These are phyloP conservation scores for Annona squamosa DNA, from an alignment of 164 flowering plant genomes.

Conservation along the genomic window DNA sequence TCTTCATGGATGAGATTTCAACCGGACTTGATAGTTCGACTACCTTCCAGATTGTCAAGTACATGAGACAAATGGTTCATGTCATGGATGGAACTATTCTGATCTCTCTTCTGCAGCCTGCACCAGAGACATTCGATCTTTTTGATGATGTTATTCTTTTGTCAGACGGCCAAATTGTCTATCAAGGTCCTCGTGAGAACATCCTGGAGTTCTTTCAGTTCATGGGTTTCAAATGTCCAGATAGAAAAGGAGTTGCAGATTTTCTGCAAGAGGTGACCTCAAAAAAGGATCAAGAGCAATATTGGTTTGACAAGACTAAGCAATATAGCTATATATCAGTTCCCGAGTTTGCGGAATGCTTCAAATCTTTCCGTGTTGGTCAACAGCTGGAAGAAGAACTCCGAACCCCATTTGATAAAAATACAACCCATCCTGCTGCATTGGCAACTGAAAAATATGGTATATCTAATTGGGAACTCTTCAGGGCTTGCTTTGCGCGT, in stretches of 20 bases:
- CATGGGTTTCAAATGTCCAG: conserved; percentile 51
- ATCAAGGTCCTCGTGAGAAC: conserved; percentile 46
- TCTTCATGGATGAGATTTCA: conserved; percentile 66
- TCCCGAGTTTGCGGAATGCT: conserved; percentile 30
- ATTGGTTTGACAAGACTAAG: conserved; percentile 33
- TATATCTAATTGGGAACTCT: conserved; percentile 41
- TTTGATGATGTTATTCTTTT: conserved; percentile 53
- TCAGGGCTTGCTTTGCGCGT: conserved; percentile 46
- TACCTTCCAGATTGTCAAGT: conserved; percentile 51
- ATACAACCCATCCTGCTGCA: conserved; percentile 46
- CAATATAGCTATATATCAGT: conserved; percentile 37
- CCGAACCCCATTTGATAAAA: conserved; percentile 35
- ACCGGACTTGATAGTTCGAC: conserved; percentile 64
- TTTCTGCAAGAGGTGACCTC: conserved; percentile 64
- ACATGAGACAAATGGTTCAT: conserved; percentile 54
- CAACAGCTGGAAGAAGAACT: conserved; percentile 31
- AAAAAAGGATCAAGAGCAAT: conserved; percentile 55
- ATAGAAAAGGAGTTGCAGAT: conserved; percentile 55
- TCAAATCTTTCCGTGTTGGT: conserved; percentile 33
- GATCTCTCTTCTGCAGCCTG: conserved; percentile 58
- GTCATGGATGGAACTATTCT: conserved; percentile 52
- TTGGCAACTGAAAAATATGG: conserved; percentile 42
- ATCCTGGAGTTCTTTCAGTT: conserved; percentile 45
- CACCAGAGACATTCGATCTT: conserved; percentile 52
- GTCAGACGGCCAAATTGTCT: conserved; percentile 50